Conservation (phyloP, 129 eudicot species). For the Flaveria robusta region DNA sequence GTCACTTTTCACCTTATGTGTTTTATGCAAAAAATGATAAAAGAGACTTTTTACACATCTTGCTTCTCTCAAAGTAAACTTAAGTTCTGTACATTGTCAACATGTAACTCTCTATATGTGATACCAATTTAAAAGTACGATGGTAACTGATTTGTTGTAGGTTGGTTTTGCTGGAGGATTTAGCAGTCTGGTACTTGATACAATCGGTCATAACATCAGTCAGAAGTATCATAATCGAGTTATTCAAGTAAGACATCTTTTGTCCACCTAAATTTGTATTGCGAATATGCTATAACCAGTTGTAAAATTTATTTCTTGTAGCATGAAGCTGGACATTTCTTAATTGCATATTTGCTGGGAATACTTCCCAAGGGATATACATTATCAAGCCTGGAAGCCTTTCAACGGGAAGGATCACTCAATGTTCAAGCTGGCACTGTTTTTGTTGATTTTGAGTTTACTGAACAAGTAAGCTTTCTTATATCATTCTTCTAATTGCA, state of each 20-base stretch:
- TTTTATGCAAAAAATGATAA: slow-evolving; percentile 9
- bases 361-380: slow-evolving; percentile 86
- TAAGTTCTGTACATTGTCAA: background rate
- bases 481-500: slow-evolving; percentile 17
- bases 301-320: slow-evolving; percentile 28
- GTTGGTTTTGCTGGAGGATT: slow-evolving; percentile 76
- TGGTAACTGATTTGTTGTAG: slow-evolving; percentile 43
- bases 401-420: slow-evolving; percentile 82
- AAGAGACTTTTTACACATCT: slow-evolving; percentile 6
- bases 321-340: slow-evolving; percentile 96
- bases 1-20: slow-evolving; percentile 7
- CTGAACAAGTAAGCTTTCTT: slow-evolving; percentile 63
- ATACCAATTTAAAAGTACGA: background rate
- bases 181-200: slow-evolving; percentile 76
- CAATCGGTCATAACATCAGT: slow-evolving; percentile 86
- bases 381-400: slow-evolving; percentile 84
- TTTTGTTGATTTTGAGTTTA: slow-evolving; percentile 88
- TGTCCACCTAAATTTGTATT: background rate
- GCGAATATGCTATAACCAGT: background rate
- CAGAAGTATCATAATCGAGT: slow-evolving; percentile 89
- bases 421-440: slow-evolving; percentile 93
- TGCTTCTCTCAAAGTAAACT: background rate
- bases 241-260: slow-evolving; percentile 62
- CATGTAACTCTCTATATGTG: slow-evolving; percentile 11
- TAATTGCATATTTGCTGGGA: slow-evolving; percentile 77